A percentile compares a stretch with the other conserved stretches of the same genome.
phyloP scores from a whole-genome alignment of 2,329 filamentous ascomycete genomes.

The Incumbomyces delicatus region DNA sequence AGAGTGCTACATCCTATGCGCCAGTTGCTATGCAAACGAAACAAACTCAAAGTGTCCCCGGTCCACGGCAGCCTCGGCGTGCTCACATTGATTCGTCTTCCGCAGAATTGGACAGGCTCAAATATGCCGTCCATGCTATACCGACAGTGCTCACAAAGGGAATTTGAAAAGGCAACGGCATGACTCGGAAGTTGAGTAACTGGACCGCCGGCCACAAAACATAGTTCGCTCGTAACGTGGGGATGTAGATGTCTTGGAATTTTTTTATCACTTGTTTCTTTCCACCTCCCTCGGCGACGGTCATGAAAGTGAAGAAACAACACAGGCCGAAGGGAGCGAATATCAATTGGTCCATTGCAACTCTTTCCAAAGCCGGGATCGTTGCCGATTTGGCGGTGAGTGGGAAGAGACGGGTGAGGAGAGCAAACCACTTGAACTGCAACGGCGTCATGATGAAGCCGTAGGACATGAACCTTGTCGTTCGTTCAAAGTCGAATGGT shows the following conservation, averaged over 20 bases:
- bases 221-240: conserved; percentile 91
- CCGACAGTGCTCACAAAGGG: conserved; percentile 92
- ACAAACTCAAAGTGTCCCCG: too few species aligned
- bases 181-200: conserved; percentile 88
- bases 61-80: too few species aligned
- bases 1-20: too few species aligned
- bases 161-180: conserved; percentile 93
- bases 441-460: conserved; percentile 92
- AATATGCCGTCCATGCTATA: conserved; percentile 95
- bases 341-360: conserved; percentile 83
- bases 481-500: conserved; percentile 88
- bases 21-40: too few species aligned
- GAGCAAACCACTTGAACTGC: conserved; percentile 92
- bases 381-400: conserved; percentile 68
- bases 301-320: conserved; percentile 94
- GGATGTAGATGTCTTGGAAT: conserved; percentile 85
- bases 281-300: conserved; percentile 83
- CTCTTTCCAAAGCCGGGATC: conserved; percentile 73
- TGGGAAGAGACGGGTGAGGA: conserved; percentile 72
- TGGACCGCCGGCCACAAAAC: conserved; percentile 93
- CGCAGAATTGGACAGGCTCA: conserved; percentile 80
- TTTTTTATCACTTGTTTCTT: conserved; percentile 69
- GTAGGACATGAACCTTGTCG: conserved; percentile 94
- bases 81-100: conserved; percentile 40
- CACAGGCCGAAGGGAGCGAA: conserved; percentile 85